Evolutionary conservation across 2,329 filamentous ascomycete genomes (phyloP), one percentile per base, ranked within the genome.

Genomic region (Neofusicoccum kwambonambiense): DNA sequence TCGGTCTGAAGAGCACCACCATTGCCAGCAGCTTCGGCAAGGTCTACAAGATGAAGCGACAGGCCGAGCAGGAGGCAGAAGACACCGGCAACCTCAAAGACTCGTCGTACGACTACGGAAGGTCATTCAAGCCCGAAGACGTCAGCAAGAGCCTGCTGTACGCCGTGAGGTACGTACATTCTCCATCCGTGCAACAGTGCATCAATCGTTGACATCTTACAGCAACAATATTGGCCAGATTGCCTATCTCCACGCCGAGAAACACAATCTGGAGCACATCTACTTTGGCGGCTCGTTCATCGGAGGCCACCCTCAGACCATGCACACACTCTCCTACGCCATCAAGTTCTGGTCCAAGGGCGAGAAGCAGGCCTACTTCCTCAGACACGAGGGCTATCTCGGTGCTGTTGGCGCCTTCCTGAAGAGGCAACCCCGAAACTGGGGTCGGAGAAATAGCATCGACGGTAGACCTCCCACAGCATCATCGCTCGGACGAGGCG

Each of bases 151-250:
- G 92, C 52, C 84, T 99, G 17, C 86, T 99, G 0, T 99, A 97
- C 78, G 95, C 95, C 27, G 92, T 98, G 35, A 88, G 86, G 84
- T 86, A 73, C 61, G 74, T 68, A 45, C 19, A 27, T 65, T 67
- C 37, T 19, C n/a, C 37, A 19, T 27, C 17, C 6, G 4, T 7
- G 2, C 8, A 11, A 58, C 3, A 17, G 13, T 44, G 31, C 17
- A 13, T 19, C 9, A n/a, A 15, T 1, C 13, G 37, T 3, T 58
- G 35, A 51, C 76, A 78, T 56, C 3, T 35, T 5, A 37, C 70
- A 94, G 90, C 76, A 98, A 98, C 82, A 98, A 98, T 79, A 97
- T 98, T 68, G 95, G 95, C 15, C 95, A 99, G 80, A 96, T 99
- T 71, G 93, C 95, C 49, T 97, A 95, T 77, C 83, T 99, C n/a